phyloP scores from a whole-genome alignment of 1,284 basidiomycete genomes.

The Marasmius oreades region DNA sequence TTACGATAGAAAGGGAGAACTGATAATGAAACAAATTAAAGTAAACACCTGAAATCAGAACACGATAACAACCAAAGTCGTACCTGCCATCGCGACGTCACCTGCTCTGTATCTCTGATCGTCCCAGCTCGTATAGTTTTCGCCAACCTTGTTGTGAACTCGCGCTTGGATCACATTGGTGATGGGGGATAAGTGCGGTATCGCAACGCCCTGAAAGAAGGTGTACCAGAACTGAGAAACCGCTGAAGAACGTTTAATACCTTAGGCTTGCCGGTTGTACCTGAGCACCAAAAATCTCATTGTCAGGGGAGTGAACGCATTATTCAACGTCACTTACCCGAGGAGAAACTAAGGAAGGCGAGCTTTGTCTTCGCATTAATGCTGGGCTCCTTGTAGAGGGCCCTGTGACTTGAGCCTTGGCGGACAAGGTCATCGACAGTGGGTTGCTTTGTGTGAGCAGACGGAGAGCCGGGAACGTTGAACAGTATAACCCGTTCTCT shows the following conservation, averaged over 20 bases:
- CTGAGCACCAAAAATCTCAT: slow-evolving; percentile 27
- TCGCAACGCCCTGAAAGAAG: slow-evolving; percentile 50
- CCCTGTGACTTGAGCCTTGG: slow-evolving; percentile 27
- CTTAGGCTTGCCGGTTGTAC: slow-evolving; percentile 40
- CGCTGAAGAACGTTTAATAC: slow-evolving; percentile 15
- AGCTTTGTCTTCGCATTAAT: slow-evolving; percentile 46
- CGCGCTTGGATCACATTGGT: slow-evolving; percentile 59
- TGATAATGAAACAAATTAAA: slow-evolving; percentile 17
- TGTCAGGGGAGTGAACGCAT: not conserved
- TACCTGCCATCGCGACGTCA: slow-evolving; percentile 45
- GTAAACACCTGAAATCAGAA: not conserved
- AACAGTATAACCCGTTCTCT: slow-evolving; percentile 49
- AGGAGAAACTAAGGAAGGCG: slow-evolving; percentile 70
- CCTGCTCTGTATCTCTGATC: slow-evolving; percentile 46
- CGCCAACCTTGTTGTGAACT: slow-evolving; percentile 40
- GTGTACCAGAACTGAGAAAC: not conserved
- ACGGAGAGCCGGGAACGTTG: slow-evolving; percentile 8
- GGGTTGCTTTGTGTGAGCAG: not conserved
- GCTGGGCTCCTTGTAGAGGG: slow-evolving; percentile 30
- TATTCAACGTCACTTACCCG: slow-evolving; percentile 42
- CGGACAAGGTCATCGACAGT: slow-evolving; percentile 34
- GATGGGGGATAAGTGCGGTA: slow-evolving; percentile 59
- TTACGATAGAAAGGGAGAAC: slow-evolving; percentile 43
- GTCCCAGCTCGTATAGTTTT: slow-evolving; percentile 29
- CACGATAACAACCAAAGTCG: slow-evolving; percentile 9